Conservation (phyloP, 768 basidiomycete genomes). For the Pisolithus tinctorius region DNA sequence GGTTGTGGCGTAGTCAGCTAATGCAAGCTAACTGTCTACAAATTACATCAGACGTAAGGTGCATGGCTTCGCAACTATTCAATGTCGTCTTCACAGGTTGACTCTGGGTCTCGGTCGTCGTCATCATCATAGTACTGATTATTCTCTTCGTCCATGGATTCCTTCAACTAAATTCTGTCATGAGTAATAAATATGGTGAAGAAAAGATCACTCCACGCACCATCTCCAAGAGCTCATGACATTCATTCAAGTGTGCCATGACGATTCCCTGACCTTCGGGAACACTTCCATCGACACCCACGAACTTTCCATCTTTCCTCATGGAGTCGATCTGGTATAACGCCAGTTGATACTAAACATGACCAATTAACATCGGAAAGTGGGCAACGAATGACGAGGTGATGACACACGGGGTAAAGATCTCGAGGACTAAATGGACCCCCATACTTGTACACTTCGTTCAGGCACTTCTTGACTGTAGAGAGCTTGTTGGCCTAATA, state of each 20-base stretch:
- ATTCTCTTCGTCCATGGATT: slow-evolving; percentile 72
- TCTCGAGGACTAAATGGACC: slow-evolving; percentile 90
- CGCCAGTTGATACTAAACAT: slow-evolving; percentile 78
- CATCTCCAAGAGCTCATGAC: slow-evolving; percentile 95
- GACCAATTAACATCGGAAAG: slow-evolving; percentile 3
- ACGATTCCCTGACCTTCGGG: slow-evolving; percentile 97
- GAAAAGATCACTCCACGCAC: slow-evolving; percentile 33
- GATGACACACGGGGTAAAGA: slow-evolving; percentile 74
- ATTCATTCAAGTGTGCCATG: slow-evolving; percentile 93
- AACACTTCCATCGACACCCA: slow-evolving; percentile 79
- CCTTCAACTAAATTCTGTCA: slow-evolving; percentile 49
- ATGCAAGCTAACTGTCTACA: neutral
- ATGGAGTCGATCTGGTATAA: slow-evolving; percentile 92
- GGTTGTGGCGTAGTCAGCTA: too few relatives aligned
- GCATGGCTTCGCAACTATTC: neutral
- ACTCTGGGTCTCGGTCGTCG: slow-evolving; percentile 16
- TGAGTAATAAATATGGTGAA: neutral
- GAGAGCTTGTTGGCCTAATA: slow-evolving; percentile 89
- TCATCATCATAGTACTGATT: slow-evolving; percentile 46
- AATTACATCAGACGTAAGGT: slow-evolving; percentile 1
- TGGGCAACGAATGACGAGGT: slow-evolving; percentile 1
- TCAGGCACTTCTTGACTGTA: slow-evolving; percentile 94
- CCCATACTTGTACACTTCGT: slow-evolving; percentile 92
- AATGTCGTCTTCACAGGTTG: slow-evolving; percentile 2
- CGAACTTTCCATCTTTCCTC: slow-evolving; percentile 89